Base-by-base conservation (phyloP, 192 early-diverging fungal species). In the Backusella sp. region DNA sequence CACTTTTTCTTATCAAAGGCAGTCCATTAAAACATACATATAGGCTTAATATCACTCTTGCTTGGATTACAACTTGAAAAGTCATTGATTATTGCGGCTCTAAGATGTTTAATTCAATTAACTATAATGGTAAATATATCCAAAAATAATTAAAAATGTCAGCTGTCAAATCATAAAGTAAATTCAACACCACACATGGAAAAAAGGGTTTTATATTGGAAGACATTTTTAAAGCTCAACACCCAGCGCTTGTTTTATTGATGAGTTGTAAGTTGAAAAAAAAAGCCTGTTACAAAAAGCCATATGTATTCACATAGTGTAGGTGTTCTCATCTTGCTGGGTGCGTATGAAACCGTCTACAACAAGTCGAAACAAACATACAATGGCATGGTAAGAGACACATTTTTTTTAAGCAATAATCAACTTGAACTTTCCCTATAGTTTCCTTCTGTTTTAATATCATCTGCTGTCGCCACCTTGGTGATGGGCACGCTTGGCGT, bases 31-130 rank as follows among this genome's bases (percentile, higher is more conserved):
- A 42, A 59, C 14, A 59, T 17, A 68, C 3, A 28, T 30, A 44
- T 34, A 79, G 77, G 77, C 4, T 11, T 70, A 34, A 75, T 81
- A 15, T 81, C 80, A 15, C 1, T 70, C 4, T 14, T 59, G 15
- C 83, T 97, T 30, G 90, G 91, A 1, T 87, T 97, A 17, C 84
- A 88, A 1, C 79, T 97, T 4, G 89, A 89, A 78, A 86, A 75
- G 19, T 89, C 88, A 2, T 77, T 97, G 11, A 76, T 93, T n/a
- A 84, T 96, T 9, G 85, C 92, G 4, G 86, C 94, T 0, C 66
- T 89, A 66, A 90, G 94, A 15, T 94, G 92, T 76, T 70, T 95
- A 36, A 84, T 92, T 15, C 95, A 97, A 75, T 85, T 97, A 35
- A 91, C 91, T 0, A 77, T 93, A 34, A 90, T 97, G 85, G 91